Conservation (phyloP, 441 rosid species). For the Daphne laureola region DNA sequence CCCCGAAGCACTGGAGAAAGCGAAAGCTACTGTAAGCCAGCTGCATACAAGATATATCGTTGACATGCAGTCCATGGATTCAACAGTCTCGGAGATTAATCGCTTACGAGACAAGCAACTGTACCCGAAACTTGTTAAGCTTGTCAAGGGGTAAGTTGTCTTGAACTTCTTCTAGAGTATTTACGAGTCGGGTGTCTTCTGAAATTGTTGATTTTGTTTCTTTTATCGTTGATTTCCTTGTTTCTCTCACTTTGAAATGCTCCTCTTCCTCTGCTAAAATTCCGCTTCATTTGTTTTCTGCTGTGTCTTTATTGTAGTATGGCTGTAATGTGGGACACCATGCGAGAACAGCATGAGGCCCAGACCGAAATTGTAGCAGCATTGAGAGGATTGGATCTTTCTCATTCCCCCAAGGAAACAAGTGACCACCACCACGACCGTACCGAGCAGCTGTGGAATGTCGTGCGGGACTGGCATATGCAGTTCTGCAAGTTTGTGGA, state of each 20-base stretch:
- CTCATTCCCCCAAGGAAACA: slow-evolving; percentile 53
- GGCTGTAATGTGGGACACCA: slow-evolving; percentile 77
- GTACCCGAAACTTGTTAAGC: slow-evolving; percentile 69
- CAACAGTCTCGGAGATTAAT: slow-evolving; percentile 86
- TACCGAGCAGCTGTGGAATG: slow-evolving; percentile 50
- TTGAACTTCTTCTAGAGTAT: background rate
- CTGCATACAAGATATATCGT: slow-evolving; percentile 93
- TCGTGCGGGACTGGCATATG: slow-evolving; percentile 68
- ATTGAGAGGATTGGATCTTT: slow-evolving; percentile 36
- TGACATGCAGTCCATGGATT: slow-evolving; percentile 97
- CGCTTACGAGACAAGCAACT: slow-evolving; percentile 85
- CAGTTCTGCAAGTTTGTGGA: slow-evolving; percentile 62
- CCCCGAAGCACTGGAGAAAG: slow-evolving; percentile 72
- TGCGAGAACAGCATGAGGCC: slow-evolving; percentile 50
- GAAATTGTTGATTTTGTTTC: background rate
- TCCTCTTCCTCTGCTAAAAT: slow-evolving; percentile 6
- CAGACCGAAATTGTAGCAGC: slow-evolving; percentile 36
- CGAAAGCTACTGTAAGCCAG: slow-evolving; percentile 82
- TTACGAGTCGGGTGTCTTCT: background rate
- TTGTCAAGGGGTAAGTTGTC: slow-evolving; percentile 74
- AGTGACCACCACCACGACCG: slow-evolving; percentile 59
- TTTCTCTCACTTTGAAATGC: background rate
- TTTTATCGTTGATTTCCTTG: too few relatives aligned
- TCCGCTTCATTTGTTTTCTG: background rate
- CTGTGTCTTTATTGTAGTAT: slow-evolving; percentile 42